Percentiles rank a stretch among this genome's conserved stretches.
Evolutionary conservation across 2,329 filamentous ascomycete species (phyloP).

Genomic region (Acrocalymma vagum): DNA sequence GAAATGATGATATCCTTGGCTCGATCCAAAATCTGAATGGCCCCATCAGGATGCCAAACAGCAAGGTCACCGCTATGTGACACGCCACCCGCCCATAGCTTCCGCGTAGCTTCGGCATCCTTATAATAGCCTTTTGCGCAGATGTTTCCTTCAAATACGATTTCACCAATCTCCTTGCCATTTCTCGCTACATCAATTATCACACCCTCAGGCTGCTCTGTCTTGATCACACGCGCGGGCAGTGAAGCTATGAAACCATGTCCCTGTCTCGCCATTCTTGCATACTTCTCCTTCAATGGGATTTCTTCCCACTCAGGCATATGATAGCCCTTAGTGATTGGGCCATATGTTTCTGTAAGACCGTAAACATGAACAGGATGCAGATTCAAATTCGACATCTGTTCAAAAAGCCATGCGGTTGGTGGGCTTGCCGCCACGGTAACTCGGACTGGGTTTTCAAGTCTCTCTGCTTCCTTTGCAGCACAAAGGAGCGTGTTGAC

Average conservation of each 20-base stretch:
- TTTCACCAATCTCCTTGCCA: conserved; percentile 81
- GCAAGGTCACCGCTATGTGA: conserved; percentile 92
- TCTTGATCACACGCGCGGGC: conserved; percentile 82
- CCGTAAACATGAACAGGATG: conserved; percentile 95
- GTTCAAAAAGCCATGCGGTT: conserved; percentile 87
- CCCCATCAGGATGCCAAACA: conserved; percentile 90
- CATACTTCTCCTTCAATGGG: conserved; percentile 78
- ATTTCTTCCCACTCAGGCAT: conserved; percentile 85
- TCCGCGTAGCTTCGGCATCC: conserved; percentile 82
- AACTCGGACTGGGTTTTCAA: conserved; percentile 78
- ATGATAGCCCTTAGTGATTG: conserved; percentile 92
- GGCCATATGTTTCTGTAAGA: conserved; percentile 87
- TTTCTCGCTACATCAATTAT: conserved; percentile 74
- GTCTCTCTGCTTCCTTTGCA: conserved; percentile 73
- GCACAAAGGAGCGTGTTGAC: conserved; percentile 94
- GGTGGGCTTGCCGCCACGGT: conserved; percentile 94
- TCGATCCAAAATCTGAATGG: conserved; percentile 89
- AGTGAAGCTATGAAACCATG: conserved; percentile 88
- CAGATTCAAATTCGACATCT: conserved; percentile 89
- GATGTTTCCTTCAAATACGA: conserved; percentile 90
- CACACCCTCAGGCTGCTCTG: conserved; percentile 72
- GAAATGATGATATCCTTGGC: conserved; percentile 99
- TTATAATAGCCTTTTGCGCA: conserved; percentile 93
- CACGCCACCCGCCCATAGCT: conserved; percentile 86
- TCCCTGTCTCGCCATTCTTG: conserved; percentile 91